A percentile compares a stretch with the other conserved stretches of the same genome.
Conservation (phyloP, 371 early-diverging fungal species). For the Vairimorpha apis region DNA sequence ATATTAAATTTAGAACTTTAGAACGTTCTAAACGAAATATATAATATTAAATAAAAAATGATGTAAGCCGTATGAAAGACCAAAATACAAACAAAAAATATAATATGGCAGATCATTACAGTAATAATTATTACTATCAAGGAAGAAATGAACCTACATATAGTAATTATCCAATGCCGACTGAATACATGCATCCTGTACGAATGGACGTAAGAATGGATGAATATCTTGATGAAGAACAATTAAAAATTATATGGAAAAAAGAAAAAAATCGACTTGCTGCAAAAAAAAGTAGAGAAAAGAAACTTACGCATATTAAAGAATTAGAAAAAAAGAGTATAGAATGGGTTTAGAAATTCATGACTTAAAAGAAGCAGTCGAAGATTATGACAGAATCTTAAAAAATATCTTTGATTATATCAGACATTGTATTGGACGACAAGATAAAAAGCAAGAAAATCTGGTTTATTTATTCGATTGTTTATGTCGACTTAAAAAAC, state of each 20-base stretch:
- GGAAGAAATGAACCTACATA: slow-evolving; percentile 8
- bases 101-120: slow-evolving; percentile 4
- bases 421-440: not conserved
- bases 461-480: slow-evolving; percentile 41
- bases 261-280: slow-evolving; percentile 62
- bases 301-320: slow-evolving; percentile 50
- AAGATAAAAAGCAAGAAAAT: slow-evolving; percentile 23
- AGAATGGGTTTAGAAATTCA: slow-evolving; percentile 32
- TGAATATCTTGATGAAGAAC: slow-evolving; percentile 39
- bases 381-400: slow-evolving; percentile 40
- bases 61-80: slow-evolving; percentile 29
- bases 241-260: slow-evolving; percentile 44
- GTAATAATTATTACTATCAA: slow-evolving; percentile 15
- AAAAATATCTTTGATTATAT: slow-evolving; percentile 35
- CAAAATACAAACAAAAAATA: slow-evolving; percentile 18
- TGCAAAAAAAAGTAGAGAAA: slow-evolving; percentile 61
- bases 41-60: slow-evolving; percentile 31
- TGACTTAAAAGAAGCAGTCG: slow-evolving; percentile 41
- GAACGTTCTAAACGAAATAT: slow-evolving; percentile 10
- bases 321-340: slow-evolving; percentile 50
- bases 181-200: slow-evolving; percentile 14
- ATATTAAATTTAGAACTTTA: slow-evolving; percentile 15
- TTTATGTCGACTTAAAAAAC: slow-evolving; percentile 39
- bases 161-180: slow-evolving; percentile 12
- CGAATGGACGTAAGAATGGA: slow-evolving; percentile 14